Evolutionary conservation across 768 basidiomycete genomes (phyloP).

Genomic region (Lanmaoa rubissima): DNA sequence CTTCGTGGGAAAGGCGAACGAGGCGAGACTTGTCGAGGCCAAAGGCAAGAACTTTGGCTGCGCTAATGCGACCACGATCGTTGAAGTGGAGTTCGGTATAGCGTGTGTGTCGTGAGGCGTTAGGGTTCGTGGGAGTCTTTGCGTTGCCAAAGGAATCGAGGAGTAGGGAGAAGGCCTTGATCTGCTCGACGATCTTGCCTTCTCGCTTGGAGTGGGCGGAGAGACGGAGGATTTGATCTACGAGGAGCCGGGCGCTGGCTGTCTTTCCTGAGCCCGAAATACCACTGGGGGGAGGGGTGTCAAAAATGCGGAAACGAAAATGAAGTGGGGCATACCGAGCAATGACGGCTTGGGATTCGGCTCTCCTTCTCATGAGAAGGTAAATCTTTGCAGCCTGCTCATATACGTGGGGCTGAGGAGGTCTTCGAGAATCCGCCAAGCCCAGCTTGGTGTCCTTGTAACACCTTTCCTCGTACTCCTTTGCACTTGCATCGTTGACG

Average conservation of each 20-base stretch:
- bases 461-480: constrained; percentile 53
- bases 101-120: constrained; percentile 60
- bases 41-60: constrained; percentile 57
- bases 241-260: constrained; percentile 47
- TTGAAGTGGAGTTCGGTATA: constrained; percentile 64
- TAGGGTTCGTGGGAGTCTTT: constrained; percentile 61
- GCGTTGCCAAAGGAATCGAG: constrained; percentile 67
- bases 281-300: constrained; percentile 40
- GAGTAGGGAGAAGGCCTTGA: constrained; percentile 52
- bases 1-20: constrained; percentile 51
- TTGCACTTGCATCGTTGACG: constrained; percentile 54
- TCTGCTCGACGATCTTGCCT: constrained; percentile 49
- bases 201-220: constrained; percentile 59
- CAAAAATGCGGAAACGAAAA: constrained; percentile 12
- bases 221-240: constrained; percentile 58
- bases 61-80: constrained; percentile 51
- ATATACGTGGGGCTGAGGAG: constrained; percentile 58
- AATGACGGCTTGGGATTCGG: constrained; percentile 53
- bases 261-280: constrained; percentile 66
- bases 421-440: constrained; percentile 35
- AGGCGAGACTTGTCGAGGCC: constrained; percentile 64
- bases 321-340: constrained; percentile 42
- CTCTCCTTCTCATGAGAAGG: constrained; percentile 52
- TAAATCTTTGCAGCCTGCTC: constrained; percentile 62
- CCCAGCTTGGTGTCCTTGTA: constrained; percentile 52